Evolutionary conservation across 23 red algal species (phyloP), one percentile per base, ranked within the genome.

Genomic region (Chondrus crispus): DNA sequence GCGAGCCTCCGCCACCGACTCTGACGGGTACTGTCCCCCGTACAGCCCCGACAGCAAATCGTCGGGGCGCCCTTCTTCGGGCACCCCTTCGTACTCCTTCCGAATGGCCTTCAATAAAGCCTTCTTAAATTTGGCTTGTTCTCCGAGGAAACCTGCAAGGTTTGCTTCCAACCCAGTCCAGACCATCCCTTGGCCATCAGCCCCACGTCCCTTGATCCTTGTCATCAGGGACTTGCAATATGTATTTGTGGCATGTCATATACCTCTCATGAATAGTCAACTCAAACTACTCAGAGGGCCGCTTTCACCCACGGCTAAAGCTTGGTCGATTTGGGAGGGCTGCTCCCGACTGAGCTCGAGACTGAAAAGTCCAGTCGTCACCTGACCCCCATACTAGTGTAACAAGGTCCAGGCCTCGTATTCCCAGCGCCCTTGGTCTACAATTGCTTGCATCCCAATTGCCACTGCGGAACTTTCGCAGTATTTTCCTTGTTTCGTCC

Each of bases 401-500:
- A 74, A 74, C 32, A 57, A 52, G 18, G 47, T n/a, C 9, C 47
- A 55, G 75, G 75, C 75, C 75, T 80, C 47, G 75, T 80, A 80
- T 49, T 20, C 43, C n/a, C n/a, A n/a, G n/a, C n/a, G n/a, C n/a
- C n/a, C n/a, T n/a, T n/a, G n/a, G n/a, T n/a, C n/a, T n/a, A n/a
- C n/a, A n/a, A n/a, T n/a, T n/a, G n/a, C n/a, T n/a, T n/a, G n/a
- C n/a, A n/a, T n/a, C n/a, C n/a, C n/a, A n/a, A n/a, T n/a, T n/a
- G n/a, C n/a, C n/a, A n/a, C n/a, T n/a, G n/a, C n/a, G n/a, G n/a
- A n/a, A n/a, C n/a, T n/a, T n/a, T n/a, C n/a, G n/a, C n/a, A n/a
- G n/a, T n/a, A n/a, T n/a, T n/a, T n/a, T n/a, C n/a, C n/a, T n/a
- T n/a, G n/a, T n/a, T n/a, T n/a, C n/a, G n/a, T n/a, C n/a, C n/a